Evolutionary conservation across 2,329 filamentous ascomycete genomes (phyloP), one percentile per base, ranked within the genome.

Genomic region (Exophiala bonariae): DNA sequence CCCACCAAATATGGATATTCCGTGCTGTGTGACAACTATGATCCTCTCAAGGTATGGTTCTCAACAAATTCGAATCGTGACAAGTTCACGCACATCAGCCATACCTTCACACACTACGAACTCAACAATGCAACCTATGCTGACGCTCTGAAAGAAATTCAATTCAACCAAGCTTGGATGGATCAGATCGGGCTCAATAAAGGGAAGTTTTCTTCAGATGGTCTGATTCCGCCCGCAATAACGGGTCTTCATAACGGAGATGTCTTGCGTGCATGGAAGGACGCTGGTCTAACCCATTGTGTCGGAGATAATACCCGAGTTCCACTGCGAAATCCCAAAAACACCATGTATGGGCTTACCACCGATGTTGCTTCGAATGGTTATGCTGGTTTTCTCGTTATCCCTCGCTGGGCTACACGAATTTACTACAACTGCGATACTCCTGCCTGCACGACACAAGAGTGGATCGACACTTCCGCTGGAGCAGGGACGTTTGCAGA

Each of bases 361-460:
- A 78, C 73, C 39, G 81, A 67, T 3, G 69, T 74, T 0, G 70
- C 63, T 1, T 59, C 52, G 9, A 79, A 83, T 55, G 80, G 80
- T 0, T 79, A 75, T 54, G 74, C 65, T 33, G 80, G 81, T 1
- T 68, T 82, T 32, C 72, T 73, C 48, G 71, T 83, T 40, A 76
- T 80, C 59, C 79, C 79, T 3, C 77, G 81, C 36, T 84, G 76
- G 75, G 77, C 80, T 1, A 80, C 78, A 3, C 75, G 77, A 33
- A 83, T 84, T 50, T 84, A 83, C 67, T 84, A 80, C 70, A 82
- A 84, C 66, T 83, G 81, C 62, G 75, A 81, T 59, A 73, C 72
- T 13, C 70, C 78, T 2, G 68, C 64, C 17, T 84, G 81, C 60
- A 83, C 80, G 0, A 60, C 76, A 14, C 65, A 74, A 39, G 80